These are phyloP conservation scores for Lobosporangium transversale DNA, from an alignment of 192 early-diverging fungal species.

Conservation along the genomic window DNA sequence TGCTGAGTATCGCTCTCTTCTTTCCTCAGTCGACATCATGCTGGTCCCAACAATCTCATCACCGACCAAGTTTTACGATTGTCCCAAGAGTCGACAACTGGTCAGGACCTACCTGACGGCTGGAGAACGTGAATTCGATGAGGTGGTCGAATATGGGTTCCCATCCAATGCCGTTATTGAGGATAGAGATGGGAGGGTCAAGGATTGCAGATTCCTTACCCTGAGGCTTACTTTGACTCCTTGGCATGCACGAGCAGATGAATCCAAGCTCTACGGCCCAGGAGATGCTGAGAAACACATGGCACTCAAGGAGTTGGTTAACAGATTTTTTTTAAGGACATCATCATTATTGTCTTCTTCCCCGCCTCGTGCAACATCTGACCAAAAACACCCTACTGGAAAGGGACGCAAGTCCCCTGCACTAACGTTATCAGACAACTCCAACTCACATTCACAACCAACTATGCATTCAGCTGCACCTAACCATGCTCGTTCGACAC, in stretches of 20 bases:
- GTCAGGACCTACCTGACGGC: constrained; percentile 14
- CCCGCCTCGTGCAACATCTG: constrained; percentile 7
- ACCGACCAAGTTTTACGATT: constrained; percentile 27
- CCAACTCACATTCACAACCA: too few relatives aligned
- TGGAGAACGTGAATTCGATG: constrained; percentile 39
- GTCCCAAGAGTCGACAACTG: constrained; percentile 15
- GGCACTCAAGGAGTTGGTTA: constrained; percentile 24
- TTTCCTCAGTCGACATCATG: constrained; percentile 27
- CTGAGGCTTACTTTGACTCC: constrained; percentile 54
- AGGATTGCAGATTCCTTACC: constrained; percentile 36
- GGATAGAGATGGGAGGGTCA: constrained; percentile 10
- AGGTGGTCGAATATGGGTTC: constrained; percentile 53
- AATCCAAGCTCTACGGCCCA: constrained; percentile 45
- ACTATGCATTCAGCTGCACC: not conserved
- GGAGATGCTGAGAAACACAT: not conserved
- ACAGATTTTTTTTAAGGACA: constrained; percentile 28
- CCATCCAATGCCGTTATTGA: constrained; percentile 13
- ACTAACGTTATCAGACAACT: too few relatives aligned
- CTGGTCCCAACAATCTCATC: constrained; percentile 29
- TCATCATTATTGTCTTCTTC: constrained; percentile 20
- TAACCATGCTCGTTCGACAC: not conserved
- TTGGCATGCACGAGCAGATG: constrained; percentile 53
- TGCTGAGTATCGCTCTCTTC: constrained; percentile 13
- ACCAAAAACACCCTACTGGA: not conserved
- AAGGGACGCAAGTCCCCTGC: not conserved